Percentiles rank a stretch among this genome's conserved stretches.
phyloP scores from a whole-genome alignment of 2,329 filamentous ascomycete species.

The Calycina marina region DNA sequence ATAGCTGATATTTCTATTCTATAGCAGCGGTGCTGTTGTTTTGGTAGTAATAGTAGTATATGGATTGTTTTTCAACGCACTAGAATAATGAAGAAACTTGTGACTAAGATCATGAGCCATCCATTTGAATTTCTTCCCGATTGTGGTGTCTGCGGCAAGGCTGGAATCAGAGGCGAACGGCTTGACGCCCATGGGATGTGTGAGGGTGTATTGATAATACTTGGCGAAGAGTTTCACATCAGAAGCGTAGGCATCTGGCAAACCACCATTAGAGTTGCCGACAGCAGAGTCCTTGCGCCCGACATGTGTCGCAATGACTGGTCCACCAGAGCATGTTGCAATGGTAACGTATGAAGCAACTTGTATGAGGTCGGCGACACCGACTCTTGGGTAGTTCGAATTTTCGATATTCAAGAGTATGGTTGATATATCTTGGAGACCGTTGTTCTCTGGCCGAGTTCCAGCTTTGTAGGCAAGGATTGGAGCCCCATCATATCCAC shows the following conservation, averaged over 20 bases:
- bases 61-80: no score
- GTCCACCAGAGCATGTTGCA: slow-evolving; percentile 9
- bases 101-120: no score
- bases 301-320: slow-evolving; percentile 7
- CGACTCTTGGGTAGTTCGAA: slow-evolving; percentile 3
- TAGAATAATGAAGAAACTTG: no score
- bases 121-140: neutral
- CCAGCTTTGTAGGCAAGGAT: slow-evolving; percentile 5
- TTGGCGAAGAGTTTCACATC: neutral
- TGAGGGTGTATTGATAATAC: neutral
- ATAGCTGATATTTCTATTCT: no score
- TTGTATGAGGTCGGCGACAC: slow-evolving; percentile 10
- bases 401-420: slow-evolving; percentile 6
- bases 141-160: neutral
- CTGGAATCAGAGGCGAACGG: neutral
- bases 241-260: slow-evolving; percentile 5
- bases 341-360: slow-evolving; percentile 7
- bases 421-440: slow-evolving; percentile 8
- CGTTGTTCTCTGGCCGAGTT: slow-evolving; percentile 8
- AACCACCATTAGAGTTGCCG: slow-evolving; percentile 2
- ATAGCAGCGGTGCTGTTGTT: no score
- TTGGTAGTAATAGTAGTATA: no score
- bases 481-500: slow-evolving; percentile 11
- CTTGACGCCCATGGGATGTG: neutral
- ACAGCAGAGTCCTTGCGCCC: slow-evolving; percentile 8